Base-by-base conservation (phyloP, 768 basidiomycete species). In the Mycena epipterygia region DNA sequence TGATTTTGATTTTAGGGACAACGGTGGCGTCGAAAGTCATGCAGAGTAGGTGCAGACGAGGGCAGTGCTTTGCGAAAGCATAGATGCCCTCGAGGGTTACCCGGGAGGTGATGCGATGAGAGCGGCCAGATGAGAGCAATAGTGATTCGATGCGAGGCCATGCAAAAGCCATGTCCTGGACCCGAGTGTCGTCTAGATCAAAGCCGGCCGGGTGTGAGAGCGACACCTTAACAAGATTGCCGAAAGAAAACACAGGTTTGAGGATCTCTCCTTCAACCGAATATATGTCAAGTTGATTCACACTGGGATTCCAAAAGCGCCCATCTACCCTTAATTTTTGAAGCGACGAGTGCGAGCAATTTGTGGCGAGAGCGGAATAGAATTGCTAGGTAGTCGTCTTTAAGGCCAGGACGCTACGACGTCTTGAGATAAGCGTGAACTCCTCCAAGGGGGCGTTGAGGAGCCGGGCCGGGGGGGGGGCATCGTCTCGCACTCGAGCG, bases 91-190 rank as follows among this genome's bases (percentile, higher is more conserved):
- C 25, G 41, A 56, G 53, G 19, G 64, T 57, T 19, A 65, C 23
- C 1, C 55, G 53, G 17, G 42, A 29, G 7, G 9, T 19, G 29
- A 33, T n/a, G 12, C 25, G 48, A 16, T 32, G 21, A 9, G 2
- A 29, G 0, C 0, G 5, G 21, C 25, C 21, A 2, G 51, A 14
- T 23, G 48, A 8, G 35, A 63, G 37, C 0, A 0, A 23, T 21
- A 63, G n/a, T 14, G 7, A 23, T 44, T 64, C 39, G 39, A 64
- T 29, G n/a, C 27, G 49, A 5, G 37, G 62, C 62, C 62, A 64
- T 33, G 62, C 62, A 33, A 12, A 29, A 14, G 62, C 62, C 52
- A 64, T 30, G 6, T 64, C 14, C 27, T 1, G 19, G 14, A 42
- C 29, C 1, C 17, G 13, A 3, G 2, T 30, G 19, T 64, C 51